Conservation (phyloP, 345 rosid genomes). For the Psidium friedrichsthalianum region DNA sequence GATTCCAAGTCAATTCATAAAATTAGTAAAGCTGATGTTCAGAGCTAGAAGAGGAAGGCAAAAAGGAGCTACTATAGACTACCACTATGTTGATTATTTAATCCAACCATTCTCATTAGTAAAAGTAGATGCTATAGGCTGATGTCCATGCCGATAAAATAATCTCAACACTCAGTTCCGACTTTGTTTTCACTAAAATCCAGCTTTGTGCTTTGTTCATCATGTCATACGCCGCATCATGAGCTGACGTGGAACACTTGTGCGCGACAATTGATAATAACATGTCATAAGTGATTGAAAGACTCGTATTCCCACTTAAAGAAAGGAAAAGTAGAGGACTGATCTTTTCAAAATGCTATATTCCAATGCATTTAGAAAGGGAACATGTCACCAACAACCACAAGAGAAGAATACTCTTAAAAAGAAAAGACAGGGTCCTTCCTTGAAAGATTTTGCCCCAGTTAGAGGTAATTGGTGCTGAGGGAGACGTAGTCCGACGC, state of each 20-base stretch:
- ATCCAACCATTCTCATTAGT: not conserved
- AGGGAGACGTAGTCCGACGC: not conserved
- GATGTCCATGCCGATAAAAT: not conserved
- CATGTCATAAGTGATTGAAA: not conserved
- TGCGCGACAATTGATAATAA: not conserved
- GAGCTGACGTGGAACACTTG: not conserved
- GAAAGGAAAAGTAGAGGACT: not conserved
- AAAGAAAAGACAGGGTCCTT: not conserved
- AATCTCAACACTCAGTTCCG: not conserved
- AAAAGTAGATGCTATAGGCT: not conserved
- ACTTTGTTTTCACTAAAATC: not conserved
- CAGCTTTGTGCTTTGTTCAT: not conserved
- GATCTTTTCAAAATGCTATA: not conserved
- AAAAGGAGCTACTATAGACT: not conserved
- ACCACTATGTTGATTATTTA: not conserved
- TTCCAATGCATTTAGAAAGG: not conserved
- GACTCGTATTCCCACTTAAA: not conserved
- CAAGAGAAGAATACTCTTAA: not conserved
- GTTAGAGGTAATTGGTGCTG: not conserved
- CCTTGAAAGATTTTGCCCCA: not conserved
- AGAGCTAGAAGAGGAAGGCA: not conserved
- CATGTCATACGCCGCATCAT: not conserved
- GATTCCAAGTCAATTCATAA: not conserved
- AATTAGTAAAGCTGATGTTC: not conserved
- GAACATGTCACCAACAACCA: not conserved